Conservation (phyloP, 768 basidiomycete species). For the Termitomyces heimii region DNA sequence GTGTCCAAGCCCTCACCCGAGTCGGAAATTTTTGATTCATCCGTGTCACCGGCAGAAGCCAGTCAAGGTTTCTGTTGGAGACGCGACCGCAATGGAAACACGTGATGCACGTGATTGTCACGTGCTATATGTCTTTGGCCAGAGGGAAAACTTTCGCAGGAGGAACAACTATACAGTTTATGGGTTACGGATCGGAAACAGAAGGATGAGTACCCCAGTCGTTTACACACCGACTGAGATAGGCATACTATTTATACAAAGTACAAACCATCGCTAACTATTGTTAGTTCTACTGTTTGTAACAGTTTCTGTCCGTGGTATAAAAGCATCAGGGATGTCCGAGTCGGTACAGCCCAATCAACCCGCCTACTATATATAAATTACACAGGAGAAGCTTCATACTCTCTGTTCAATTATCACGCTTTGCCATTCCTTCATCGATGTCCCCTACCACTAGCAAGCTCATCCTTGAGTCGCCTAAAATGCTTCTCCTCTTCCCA, state of each 20-base stretch:
- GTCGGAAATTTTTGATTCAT: neutral
- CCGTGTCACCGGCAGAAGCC: neutral
- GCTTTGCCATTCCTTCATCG: constrained; percentile 9
- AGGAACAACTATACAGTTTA: too few species aligned
- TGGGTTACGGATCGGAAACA: too few species aligned
- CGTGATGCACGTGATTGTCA: too few species aligned
- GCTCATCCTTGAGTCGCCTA: constrained; percentile 26
- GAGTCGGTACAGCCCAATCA: neutral
- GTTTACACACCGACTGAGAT: too few species aligned
- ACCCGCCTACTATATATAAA: neutral
- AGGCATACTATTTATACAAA: too few species aligned
- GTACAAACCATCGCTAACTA: too few species aligned
- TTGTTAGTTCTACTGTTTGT: too few species aligned
- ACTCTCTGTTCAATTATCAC: neutral
- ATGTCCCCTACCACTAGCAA: constrained; percentile 17
- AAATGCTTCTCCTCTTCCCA: constrained; percentile 39
- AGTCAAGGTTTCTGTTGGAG: neutral
- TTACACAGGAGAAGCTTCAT: neutral
- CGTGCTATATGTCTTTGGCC: too few species aligned
- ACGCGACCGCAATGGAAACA: too few species aligned
- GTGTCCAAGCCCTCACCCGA: neutral
- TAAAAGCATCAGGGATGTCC: neutral
- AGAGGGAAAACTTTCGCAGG: too few species aligned
- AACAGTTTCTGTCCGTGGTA: neutral
- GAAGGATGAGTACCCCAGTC: too few species aligned